phyloP scores from a whole-genome alignment of 176 grass and related monocot genomes.

The Musa beccarii region DNA sequence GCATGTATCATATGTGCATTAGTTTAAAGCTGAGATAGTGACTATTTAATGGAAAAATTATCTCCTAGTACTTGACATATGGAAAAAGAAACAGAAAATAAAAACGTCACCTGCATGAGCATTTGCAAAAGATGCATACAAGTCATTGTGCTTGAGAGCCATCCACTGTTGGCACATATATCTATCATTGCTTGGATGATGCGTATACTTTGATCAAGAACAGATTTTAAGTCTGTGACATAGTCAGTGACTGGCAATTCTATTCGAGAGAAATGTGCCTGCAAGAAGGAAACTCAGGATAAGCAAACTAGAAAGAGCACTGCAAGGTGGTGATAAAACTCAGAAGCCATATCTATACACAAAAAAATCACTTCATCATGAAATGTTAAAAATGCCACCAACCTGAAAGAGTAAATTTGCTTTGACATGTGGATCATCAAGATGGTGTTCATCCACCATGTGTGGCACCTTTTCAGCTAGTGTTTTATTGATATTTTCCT shows the following conservation, averaged over 20 bases:
- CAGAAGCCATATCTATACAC: neutral
- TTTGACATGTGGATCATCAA: constrained; percentile 97
- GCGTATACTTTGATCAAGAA: constrained; percentile 98
- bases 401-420: constrained; percentile 99
- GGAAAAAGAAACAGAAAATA: constrained; percentile 14
- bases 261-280: constrained; percentile 86
- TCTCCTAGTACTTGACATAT: neutral
- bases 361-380: neutral
- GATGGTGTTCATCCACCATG: constrained; percentile 68
- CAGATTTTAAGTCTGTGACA: constrained; percentile 87
- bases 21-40: too few relatives aligned
- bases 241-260: constrained; percentile 91
- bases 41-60: neutral
- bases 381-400: neutral
- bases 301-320: neutral
- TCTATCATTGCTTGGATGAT: constrained; percentile 99
- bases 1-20: too few relatives aligned
- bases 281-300: constrained; percentile 30
- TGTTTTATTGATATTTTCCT: constrained; percentile 83
- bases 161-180: constrained; percentile 93
- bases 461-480: constrained; percentile 67
- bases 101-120: constrained; percentile 75
- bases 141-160: constrained; percentile 76
- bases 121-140: constrained; percentile 97
- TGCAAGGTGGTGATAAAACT: neutral